Evolutionary conservation across 257 asterid genomes (phyloP).

Genomic region (Primulina tabacum): DNA sequence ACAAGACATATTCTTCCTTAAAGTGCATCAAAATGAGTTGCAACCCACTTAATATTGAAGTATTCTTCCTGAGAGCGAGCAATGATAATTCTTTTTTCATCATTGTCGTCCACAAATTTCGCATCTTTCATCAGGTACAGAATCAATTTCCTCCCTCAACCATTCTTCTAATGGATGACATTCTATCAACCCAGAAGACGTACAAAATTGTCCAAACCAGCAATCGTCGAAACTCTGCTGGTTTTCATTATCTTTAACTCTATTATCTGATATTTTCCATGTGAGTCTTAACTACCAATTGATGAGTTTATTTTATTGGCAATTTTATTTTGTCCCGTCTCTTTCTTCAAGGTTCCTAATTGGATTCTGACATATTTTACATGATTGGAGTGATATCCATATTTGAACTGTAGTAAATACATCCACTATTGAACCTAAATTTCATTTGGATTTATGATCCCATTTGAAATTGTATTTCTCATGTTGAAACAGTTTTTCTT

Average conservation of each 20-base stretch:
- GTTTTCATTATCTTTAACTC: no score
- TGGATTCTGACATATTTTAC: background rate
- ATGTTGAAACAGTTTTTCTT: no score
- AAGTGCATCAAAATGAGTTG: background rate
- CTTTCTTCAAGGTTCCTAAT: background rate
- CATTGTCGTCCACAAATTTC: background rate
- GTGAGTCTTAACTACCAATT: conserved; percentile 18
- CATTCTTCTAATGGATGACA: background rate
- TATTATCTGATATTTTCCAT: background rate
- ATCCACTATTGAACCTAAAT: background rate
- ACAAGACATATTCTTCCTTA: conserved; percentile 6
- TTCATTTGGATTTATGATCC: no score
- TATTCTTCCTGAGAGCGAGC: background rate
- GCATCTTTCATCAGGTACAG: background rate
- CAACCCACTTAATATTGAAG: background rate
- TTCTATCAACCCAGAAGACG: no score
- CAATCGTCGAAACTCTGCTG: no score
- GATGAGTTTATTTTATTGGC: no score
- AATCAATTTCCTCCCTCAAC: background rate
- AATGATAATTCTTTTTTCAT: background rate
- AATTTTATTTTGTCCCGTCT: background rate
- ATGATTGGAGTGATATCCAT: background rate
- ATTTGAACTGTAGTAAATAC: background rate
- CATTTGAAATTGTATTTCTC: background rate
- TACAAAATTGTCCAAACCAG: no score